phyloP scores from a whole-genome alignment of 768 basidiomycete genomes.

The Lactarius indigo region DNA sequence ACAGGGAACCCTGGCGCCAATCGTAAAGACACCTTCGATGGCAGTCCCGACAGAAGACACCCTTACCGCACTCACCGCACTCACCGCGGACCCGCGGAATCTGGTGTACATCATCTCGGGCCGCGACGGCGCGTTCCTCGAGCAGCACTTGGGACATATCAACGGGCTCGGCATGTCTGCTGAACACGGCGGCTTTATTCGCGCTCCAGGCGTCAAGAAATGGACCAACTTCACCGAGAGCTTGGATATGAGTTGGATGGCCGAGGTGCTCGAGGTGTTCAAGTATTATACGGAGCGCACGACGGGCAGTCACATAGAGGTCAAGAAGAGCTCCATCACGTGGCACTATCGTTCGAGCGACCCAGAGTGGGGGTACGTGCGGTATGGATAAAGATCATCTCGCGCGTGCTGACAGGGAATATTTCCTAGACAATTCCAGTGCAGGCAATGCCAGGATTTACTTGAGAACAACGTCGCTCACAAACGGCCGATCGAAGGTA shows the following conservation, averaged over 20 bases:
- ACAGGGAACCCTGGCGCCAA: constrained; percentile 93
- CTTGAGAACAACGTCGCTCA: constrained; percentile 92
- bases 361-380: constrained; percentile 89
- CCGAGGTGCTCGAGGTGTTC: constrained; percentile 93
- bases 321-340: constrained; percentile 96
- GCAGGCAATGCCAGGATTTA: constrained; percentile 93
- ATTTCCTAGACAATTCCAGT: constrained; percentile 74
- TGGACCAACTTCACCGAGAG: constrained; percentile 91
- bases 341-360: constrained; percentile 96
- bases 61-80: constrained; percentile 64
- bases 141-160: constrained; percentile 86
- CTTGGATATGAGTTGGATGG: constrained; percentile 98
- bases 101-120: constrained; percentile 97
- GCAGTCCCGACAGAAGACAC: constrained; percentile 77
- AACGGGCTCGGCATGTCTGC: constrained; percentile 84
- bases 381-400: not conserved
- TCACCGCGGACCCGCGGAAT: constrained; percentile 81
- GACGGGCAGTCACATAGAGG: constrained; percentile 92
- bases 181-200: constrained; percentile 93
- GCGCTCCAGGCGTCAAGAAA: constrained; percentile 56
- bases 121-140: constrained; percentile 88
- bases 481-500: constrained; percentile 91
- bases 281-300: constrained; percentile 96
- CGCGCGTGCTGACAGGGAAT: not conserved
- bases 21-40: constrained; percentile 90